phyloP scores from a whole-genome alignment of 2,329 filamentous ascomycete species.

The Colletotrichum lini region DNA sequence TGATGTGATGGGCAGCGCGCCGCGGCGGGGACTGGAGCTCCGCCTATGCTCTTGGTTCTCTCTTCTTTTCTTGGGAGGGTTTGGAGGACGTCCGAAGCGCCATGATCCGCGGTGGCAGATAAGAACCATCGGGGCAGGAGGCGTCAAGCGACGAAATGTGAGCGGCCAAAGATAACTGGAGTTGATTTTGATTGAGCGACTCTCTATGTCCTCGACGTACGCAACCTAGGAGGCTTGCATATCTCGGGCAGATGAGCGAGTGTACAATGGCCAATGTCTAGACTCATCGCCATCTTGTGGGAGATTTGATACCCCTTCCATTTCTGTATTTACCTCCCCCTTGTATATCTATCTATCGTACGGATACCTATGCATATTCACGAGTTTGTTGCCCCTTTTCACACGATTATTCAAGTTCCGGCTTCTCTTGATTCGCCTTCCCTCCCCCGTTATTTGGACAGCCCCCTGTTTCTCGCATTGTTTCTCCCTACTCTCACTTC shows the following conservation, averaged over 20 bases:
- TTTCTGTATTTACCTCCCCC: background rate
- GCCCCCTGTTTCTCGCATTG: background rate
- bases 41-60: background rate
- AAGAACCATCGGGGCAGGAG: background rate
- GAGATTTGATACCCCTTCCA: background rate
- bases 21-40: slow-evolving; percentile 21
- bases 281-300: background rate
- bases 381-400: background rate
- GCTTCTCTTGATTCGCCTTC: background rate
- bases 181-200: slow-evolving; percentile 11
- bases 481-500: background rate
- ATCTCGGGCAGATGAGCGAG: background rate
- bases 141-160: background rate
- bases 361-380: background rate
- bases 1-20: slow-evolving; percentile 21
- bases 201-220: slow-evolving; percentile 16
- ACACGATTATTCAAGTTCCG: background rate
- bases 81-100: no score
- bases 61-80: no score
- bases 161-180: slow-evolving; percentile 7
- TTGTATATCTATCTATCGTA: background rate
- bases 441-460: no score
- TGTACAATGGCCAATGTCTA: background rate
- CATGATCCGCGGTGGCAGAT: background rate
- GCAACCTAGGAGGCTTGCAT: background rate